Base-by-base conservation (phyloP, 768 basidiomycete genomes). In the Boletus coccyginus region DNA sequence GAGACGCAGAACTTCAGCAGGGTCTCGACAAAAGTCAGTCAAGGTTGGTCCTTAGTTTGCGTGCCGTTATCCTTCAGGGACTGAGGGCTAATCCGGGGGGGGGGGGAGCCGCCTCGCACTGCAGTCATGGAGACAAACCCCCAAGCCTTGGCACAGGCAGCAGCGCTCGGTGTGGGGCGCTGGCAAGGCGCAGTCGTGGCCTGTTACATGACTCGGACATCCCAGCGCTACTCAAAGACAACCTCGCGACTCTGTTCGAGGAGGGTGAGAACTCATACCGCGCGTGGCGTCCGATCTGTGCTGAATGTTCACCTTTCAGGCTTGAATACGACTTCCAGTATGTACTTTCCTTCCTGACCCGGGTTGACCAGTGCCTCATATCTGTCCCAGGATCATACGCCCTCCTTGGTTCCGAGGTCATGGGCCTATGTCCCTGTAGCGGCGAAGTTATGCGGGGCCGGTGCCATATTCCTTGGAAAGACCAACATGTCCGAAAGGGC, bases 41-140 rank as follows among this genome's bases (percentile, higher is more conserved):
- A 85, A 83, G 74, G 85, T 82, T 40, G 35, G 50, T 52, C 21
- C 11, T 21, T 5, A 27, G 2, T 21, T 5, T n/a, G 1, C 7
- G 2, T 27, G 13, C 48, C 36, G 84, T 84, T 87, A 88, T 65
- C 75, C 86, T 60, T 79, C 81, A 10, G 77, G 85, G 2, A 85
- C 87, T 32, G 81, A 85, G 13, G 61, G 86, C 87, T 21, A 87
- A 88, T 62, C 58, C 80, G 29, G 71, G 82, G 55, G 85, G 85
- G 29, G 71, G 82, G 55, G 85, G 85, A 1, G 77, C 84, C 8
- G 72, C 70, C 39, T 71, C 87, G 24, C 81, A 81, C 7, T n/a
- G 85, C 86, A 6, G 77, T 88, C 16, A 72, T 87, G 33, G 86
- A 88, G 65, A 73, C 74, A 10, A 88, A 84, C 57, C 82, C 83